phyloP scores from a whole-genome alignment of 148 eudicot species.

The Rhododendron ferrugineum region DNA sequence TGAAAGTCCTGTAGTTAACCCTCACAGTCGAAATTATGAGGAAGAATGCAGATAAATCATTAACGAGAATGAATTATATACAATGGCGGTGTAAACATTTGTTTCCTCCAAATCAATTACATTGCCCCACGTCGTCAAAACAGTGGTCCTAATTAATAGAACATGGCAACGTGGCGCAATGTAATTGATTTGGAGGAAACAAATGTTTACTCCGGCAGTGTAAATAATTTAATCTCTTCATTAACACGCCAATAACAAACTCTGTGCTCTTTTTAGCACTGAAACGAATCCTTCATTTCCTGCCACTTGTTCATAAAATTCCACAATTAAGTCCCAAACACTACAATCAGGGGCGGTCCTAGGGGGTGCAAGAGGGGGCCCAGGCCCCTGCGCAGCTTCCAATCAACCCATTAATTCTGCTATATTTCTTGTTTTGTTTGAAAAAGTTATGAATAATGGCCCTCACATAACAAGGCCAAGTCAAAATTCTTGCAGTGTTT shows the following conservation, averaged over 20 bases:
- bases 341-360: background rate
- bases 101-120: no score
- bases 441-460: background rate
- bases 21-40: background rate
- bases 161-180: no score
- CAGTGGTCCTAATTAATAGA: no score
- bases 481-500: background rate
- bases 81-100: no score
- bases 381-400: background rate
- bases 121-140: no score
- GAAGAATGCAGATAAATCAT: background rate
- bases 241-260: background rate
- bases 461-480: background rate
- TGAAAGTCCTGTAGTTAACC: background rate
- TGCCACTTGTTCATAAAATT: background rate
- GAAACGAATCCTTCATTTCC: background rate
- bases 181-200: no score
- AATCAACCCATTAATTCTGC: background rate
- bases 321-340: background rate
- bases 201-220: no score
- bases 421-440: background rate
- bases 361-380: background rate
- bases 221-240: no score
- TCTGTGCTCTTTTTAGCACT: background rate
- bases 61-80: no score